A percentile compares a stretch with the other conserved stretches of the same genome.
These are phyloP conservation scores for California macrophylla DNA, from an alignment of 441 rosid genomes.

Conservation along the genomic window DNA sequence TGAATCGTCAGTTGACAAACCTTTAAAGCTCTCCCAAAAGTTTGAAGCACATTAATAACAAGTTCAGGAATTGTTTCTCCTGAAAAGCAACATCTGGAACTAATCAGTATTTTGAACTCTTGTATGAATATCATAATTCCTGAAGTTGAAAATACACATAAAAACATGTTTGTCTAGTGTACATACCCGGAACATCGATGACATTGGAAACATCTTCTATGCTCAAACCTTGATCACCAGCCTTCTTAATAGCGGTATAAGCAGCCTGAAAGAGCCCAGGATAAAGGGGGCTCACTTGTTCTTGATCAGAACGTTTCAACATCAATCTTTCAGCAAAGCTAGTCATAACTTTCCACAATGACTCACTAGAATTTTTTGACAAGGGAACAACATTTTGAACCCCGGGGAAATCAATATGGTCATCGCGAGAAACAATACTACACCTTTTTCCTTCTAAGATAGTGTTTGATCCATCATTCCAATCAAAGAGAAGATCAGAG, in stretches of 20 bases:
- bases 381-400: conserved; percentile 28
- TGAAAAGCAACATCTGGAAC: conserved; percentile 30
- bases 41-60: conserved; percentile 62
- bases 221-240: conserved; percentile 89
- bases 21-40: conserved; percentile 75
- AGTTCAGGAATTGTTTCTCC: conserved; percentile 37
- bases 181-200: conserved; percentile 37
- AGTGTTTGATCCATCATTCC: conserved; percentile 28
- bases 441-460: conserved; percentile 20
- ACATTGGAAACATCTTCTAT: conserved; percentile 47
- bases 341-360: conserved; percentile 76
- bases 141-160: conserved; percentile 2
- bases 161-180: not conserved
- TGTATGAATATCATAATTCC: conserved; percentile 6
- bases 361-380: conserved; percentile 31
- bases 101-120: conserved; percentile 14
- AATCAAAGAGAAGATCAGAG: conserved; percentile 15
- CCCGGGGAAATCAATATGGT: conserved; percentile 31
- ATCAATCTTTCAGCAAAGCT: conserved; percentile 40
- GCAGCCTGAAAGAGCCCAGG: conserved; percentile 46
- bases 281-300: conserved; percentile 25
- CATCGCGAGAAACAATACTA: conserved; percentile 29
- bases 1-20: conserved; percentile 23
- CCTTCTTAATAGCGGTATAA: conserved; percentile 57
- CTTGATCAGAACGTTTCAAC: conserved; percentile 30